phyloP scores from a whole-genome alignment of 2,329 filamentous ascomycete genomes.

The Cladophialophora psammophila region DNA sequence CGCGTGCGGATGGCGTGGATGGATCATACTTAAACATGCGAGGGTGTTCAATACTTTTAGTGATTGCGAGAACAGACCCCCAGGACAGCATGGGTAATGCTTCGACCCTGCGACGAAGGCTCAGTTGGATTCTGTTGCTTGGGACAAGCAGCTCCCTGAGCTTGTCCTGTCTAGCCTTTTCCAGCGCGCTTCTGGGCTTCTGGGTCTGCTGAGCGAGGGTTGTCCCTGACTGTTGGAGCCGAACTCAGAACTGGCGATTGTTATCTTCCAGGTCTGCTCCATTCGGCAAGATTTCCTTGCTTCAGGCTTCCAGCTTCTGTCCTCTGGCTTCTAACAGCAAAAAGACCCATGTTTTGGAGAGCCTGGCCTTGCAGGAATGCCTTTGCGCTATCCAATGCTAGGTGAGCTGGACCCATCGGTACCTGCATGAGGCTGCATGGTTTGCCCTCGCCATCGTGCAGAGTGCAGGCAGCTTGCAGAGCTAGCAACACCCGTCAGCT shows the following conservation, averaged over 20 bases:
- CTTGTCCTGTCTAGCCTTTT: slow-evolving; percentile 5
- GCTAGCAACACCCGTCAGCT: slow-evolving; percentile 2
- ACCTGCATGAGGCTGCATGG: slow-evolving; percentile 20
- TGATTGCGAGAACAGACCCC: neutral
- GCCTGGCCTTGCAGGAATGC: slow-evolving; percentile 10
- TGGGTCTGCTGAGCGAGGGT: neutral
- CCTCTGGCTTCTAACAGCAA: neutral
- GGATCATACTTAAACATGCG: too few species aligned
- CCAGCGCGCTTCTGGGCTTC: slow-evolving; percentile 5
- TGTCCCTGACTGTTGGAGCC: neutral
- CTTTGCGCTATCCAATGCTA: slow-evolving; percentile 12
- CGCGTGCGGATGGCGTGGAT: too few species aligned
- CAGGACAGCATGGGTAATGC: neutral
- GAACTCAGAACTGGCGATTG: slow-evolving; percentile 6
- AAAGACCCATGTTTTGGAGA: neutral
- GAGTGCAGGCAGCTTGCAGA: slow-evolving; percentile 4
- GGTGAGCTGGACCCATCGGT: slow-evolving; percentile 9
- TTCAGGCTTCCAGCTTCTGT: neutral
- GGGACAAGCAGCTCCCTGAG: neutral
- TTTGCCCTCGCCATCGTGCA: neutral
- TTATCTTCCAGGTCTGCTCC: neutral
- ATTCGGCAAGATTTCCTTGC: neutral
- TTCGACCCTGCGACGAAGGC: neutral
- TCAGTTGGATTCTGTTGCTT: slow-evolving; percentile 3
- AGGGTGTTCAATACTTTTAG: neutral